A percentile compares a stretch with the other conserved stretches of the same genome.
phyloP scores from a whole-genome alignment of 129 eudicot genomes.

The Tanacetum coccineum region DNA sequence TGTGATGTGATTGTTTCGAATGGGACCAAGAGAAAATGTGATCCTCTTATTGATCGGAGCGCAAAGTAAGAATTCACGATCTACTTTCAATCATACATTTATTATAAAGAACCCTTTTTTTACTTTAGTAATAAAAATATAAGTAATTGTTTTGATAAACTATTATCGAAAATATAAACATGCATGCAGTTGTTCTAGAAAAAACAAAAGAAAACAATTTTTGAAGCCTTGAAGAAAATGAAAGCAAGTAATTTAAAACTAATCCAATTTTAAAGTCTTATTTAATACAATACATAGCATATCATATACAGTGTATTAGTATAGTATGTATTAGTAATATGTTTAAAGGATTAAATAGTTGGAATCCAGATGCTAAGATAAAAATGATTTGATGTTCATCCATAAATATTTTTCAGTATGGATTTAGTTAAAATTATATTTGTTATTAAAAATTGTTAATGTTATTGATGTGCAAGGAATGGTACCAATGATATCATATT shows the following conservation, averaged over 20 bases:
- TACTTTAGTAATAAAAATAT: no score
- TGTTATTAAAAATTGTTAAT: no score
- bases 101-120: no score
- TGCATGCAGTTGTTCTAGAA: conserved; percentile 54
- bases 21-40: conserved; percentile 97
- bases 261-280: no score
- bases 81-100: neutral
- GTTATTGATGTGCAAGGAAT: conserved; percentile 30
- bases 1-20: conserved; percentile 98
- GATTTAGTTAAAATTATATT: no score
- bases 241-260: conserved; percentile 59
- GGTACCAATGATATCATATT: conserved; percentile 57
- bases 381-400: neutral
- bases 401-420: neutral
- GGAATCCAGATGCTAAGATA: no score
- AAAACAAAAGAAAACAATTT: conserved; percentile 65
- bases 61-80: conserved; percentile 67
- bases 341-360: no score
- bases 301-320: no score
- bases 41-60: conserved; percentile 81
- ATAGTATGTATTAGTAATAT: no score
- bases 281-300: no score
- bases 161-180: no score
- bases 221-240: conserved; percentile 70
- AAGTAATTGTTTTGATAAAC: no score